A percentile compares a stretch with the other conserved stretches of the same genome.
phyloP scores from a whole-genome alignment of 305 asterid species.

The Fraxinus floribunda region DNA sequence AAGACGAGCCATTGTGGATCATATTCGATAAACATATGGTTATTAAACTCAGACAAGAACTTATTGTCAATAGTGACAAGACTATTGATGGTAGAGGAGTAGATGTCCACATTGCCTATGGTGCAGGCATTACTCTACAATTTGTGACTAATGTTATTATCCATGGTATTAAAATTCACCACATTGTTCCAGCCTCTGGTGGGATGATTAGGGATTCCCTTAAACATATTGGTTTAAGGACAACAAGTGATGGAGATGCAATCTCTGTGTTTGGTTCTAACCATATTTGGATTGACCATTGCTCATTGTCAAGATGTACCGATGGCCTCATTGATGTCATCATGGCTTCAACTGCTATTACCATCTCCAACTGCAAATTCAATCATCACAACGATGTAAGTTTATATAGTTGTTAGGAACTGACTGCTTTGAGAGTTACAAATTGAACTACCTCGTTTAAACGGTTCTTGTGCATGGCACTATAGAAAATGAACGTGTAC shows the following conservation, averaged over 20 bases:
- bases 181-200: constrained; percentile 41
- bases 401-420: neutral
- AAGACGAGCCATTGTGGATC: constrained; percentile 50
- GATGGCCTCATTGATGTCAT: constrained; percentile 71
- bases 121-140: constrained; percentile 62
- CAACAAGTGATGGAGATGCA: constrained; percentile 63
- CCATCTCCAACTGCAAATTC: constrained; percentile 77
- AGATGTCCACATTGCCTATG: constrained; percentile 63
- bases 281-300: constrained; percentile 64
- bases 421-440: neutral
- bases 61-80: constrained; percentile 57
- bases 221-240: constrained; percentile 53
- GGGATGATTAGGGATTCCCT: constrained; percentile 58
- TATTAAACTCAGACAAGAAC: constrained; percentile 54
- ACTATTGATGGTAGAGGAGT: constrained; percentile 77
- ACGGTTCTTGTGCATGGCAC: neutral
- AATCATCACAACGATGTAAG: constrained; percentile 66
- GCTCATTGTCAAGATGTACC: constrained; percentile 36
- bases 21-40: constrained; percentile 43
- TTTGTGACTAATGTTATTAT: constrained; percentile 53
- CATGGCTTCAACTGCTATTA: constrained; percentile 64
- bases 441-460: neutral
- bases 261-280: constrained; percentile 51
- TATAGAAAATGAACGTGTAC: neutral
- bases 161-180: constrained; percentile 55